A percentile compares a stretch with the other conserved stretches of the same genome.
Evolutionary conservation across 805 yeast genomes (phyloP).

Genomic region (Sugiyamaella boreocaroliniensis): DNA sequence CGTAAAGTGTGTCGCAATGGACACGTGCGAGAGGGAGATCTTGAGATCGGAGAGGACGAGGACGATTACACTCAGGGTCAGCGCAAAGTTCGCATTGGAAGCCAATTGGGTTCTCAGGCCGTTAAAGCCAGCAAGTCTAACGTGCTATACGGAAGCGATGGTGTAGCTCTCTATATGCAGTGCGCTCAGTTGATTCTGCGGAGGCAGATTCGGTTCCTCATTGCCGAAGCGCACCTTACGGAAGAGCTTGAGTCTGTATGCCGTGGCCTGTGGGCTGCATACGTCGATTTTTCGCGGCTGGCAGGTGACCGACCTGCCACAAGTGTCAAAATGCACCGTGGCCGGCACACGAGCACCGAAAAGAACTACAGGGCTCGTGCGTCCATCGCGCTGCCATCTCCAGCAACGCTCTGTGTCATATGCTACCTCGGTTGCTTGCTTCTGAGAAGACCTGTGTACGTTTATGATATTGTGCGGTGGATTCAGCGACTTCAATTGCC

Average conservation of each 20-base stretch:
- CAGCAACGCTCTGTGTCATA: constrained; percentile 1
- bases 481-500: constrained; percentile 28
- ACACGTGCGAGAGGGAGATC: constrained; percentile 75
- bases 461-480: constrained; percentile 26
- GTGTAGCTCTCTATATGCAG: constrained; percentile 38
- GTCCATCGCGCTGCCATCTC: not conserved
- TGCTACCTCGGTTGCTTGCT: constrained; percentile 21
- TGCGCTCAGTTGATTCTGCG: constrained; percentile 47
- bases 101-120: not conserved
- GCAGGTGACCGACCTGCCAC: constrained; percentile 41
- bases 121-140: constrained; percentile 10
- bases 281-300: constrained; percentile 19
- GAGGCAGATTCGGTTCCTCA: constrained; percentile 40
- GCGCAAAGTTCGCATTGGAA: not conserved
- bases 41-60: constrained; percentile 79
- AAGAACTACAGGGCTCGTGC: not conserved
- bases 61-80: constrained; percentile 38
- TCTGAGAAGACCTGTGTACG: constrained; percentile 22
- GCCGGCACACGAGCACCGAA: not conserved
- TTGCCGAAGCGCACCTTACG: constrained; percentile 27
- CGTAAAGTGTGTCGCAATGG: constrained; percentile 82
- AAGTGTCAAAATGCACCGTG: constrained; percentile 39
- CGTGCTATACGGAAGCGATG: constrained; percentile 44
- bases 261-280: constrained; percentile 17
- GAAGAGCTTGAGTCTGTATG: constrained; percentile 19